Conservation (phyloP, 2,329 filamentous ascomycete genomes). For the Leptographium radiaticola region DNA sequence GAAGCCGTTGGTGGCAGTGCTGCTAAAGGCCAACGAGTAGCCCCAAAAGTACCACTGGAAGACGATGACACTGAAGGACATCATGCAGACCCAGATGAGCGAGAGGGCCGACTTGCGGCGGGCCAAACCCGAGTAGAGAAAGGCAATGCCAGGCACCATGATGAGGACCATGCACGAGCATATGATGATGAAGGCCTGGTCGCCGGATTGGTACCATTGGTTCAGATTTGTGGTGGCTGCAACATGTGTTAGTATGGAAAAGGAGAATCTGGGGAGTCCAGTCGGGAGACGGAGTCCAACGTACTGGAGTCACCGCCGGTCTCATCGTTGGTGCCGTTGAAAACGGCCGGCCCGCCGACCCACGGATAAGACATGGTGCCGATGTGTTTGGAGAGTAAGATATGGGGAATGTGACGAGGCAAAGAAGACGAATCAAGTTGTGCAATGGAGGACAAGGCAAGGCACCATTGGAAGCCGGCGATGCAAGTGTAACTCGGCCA, state of each 20-base stretch:
- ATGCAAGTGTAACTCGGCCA: background rate
- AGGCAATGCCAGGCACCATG: conserved; percentile 94
- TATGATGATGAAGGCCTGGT: conserved; percentile 88
- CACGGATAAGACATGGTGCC: conserved; percentile 44
- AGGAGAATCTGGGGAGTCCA: no score
- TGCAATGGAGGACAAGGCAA: background rate
- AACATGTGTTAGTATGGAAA: background rate
- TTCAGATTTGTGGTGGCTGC: conserved; percentile 77
- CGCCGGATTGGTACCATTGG: conserved; percentile 86
- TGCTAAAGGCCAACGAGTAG: conserved; percentile 86
- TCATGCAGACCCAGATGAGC: conserved; percentile 96
- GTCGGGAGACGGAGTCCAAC: conserved; percentile 21
- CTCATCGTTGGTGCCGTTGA: conserved; percentile 50
- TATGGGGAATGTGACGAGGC: background rate
- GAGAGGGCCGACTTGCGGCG: conserved; percentile 93
- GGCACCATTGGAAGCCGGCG: background rate
- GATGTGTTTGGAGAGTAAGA: background rate
- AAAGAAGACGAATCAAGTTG: background rate
- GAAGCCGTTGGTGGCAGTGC: conserved; percentile 69
- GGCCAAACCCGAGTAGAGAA: conserved; percentile 95
- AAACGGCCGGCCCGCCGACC: conserved; percentile 42
- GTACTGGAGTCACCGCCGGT: conserved; percentile 69
- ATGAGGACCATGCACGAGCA: conserved; percentile 84
- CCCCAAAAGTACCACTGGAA: conserved; percentile 99
- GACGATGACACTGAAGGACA: conserved; percentile 75